phyloP scores from a whole-genome alignment of 176 grass and related monocot genomes.

The Tillandsia leiboldiana region DNA sequence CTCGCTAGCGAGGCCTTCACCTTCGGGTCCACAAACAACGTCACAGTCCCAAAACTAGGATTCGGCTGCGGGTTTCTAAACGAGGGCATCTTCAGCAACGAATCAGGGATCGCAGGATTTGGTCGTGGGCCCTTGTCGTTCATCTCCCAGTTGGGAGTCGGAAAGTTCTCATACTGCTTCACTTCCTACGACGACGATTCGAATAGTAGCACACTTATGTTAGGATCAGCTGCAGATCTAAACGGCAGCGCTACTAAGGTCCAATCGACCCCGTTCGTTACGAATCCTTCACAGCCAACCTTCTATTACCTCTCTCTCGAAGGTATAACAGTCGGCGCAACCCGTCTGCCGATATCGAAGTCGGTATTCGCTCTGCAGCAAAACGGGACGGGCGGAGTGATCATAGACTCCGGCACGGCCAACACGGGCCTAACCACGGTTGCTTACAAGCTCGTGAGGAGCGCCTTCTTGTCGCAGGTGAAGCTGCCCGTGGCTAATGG shows the following conservation, averaged over 20 bases:
- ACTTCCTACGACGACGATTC: slow-evolving; percentile 16
- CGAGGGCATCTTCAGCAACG: slow-evolving; percentile 12
- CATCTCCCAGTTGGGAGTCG: slow-evolving; percentile 29
- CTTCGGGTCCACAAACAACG: slow-evolving; percentile 14
- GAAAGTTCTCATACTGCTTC: slow-evolving; percentile 68
- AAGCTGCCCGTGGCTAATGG: no score
- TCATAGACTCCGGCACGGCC: no score
- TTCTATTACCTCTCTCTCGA: slow-evolving; percentile 42
- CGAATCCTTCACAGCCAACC: neutral
- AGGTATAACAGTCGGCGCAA: slow-evolving; percentile 25
- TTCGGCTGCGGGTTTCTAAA: slow-evolving; percentile 44
- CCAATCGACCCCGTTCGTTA: slow-evolving; percentile 22
- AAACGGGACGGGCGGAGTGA: neutral
- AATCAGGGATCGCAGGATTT: slow-evolving; percentile 44
- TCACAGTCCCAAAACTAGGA: neutral
- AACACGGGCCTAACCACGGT: no score
- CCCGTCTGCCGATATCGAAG: neutral
- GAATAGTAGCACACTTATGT: slow-evolving; percentile 28
- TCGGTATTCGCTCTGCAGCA: neutral
- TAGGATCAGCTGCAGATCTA: slow-evolving; percentile 40
- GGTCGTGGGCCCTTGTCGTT: slow-evolving; percentile 39
- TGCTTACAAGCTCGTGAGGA: no score
- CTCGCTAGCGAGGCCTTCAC: slow-evolving; percentile 54
- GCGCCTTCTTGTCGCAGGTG: no score
- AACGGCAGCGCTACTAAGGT: slow-evolving; percentile 2